phyloP scores from a whole-genome alignment of 1,284 basidiomycete species.

The Cerioporus squamosus region DNA sequence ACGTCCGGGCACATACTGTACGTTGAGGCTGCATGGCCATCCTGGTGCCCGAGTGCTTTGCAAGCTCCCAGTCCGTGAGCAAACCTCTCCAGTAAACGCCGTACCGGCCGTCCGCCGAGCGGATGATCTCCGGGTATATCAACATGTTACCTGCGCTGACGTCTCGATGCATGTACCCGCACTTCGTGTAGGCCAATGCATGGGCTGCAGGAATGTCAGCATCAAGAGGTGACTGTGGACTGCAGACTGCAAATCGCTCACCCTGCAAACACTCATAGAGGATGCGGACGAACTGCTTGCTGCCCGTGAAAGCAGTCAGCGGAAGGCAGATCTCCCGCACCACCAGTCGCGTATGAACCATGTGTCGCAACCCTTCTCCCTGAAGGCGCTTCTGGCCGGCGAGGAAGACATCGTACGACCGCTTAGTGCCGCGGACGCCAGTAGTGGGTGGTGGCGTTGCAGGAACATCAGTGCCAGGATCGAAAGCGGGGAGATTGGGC shows the following conservation, averaged over 20 bases:
- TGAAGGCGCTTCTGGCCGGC: no score
- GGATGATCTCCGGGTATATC: neutral
- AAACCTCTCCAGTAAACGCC: neutral
- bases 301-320: neutral
- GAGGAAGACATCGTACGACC: no score
- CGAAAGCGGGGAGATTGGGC: no score
- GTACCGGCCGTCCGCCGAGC: neutral
- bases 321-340: neutral
- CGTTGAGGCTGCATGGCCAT: neutral
- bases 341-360: slow-evolving; percentile 9
- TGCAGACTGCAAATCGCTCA: neutral
- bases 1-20: neutral
- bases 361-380: neutral
- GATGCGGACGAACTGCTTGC: neutral
- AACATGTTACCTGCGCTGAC: slow-evolving; percentile 18
- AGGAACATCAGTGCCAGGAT: no score
- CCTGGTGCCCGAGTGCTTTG: neutral
- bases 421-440: no score
- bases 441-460: no score
- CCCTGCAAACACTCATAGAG: neutral
- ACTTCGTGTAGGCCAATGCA: neutral
- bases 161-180: slow-evolving; percentile 12
- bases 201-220: slow-evolving; percentile 6
- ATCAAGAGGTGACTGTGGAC: neutral
- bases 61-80: slow-evolving; percentile 17